Evolutionary conservation across 352 stramenopile genomes (phyloP), one percentile per base, ranked within the genome.

Genomic region (Phytophthora idaei): DNA sequence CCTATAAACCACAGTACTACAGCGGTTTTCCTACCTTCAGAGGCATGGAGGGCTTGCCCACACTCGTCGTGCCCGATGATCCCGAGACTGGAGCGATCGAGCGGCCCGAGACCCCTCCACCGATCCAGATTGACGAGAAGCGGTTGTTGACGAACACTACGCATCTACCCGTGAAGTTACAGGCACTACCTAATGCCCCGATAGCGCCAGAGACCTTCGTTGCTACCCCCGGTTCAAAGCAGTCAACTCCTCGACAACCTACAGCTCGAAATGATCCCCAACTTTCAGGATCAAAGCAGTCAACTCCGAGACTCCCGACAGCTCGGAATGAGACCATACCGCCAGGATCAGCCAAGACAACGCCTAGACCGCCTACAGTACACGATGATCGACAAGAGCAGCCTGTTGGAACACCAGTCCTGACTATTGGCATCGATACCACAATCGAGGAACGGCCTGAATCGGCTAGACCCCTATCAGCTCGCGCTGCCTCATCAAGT

Each of bases 21-120:
- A 21, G 15, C 12, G 6, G 51, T 36, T 48, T 25, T 7, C 59
- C 49, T 0, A 57, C 14, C 31, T 46, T 47, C 11, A 21, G 39
- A 57, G 17, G 17, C 25, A 76, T 76, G 68, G 68, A 76, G 34
- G 63, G 44, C 5, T 32, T 90, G 34, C 81, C 84, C 21, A 89
- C 81, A 57, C 75, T 92, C 29, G 85, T 90, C 21, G 84, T 92
- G 28, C 84, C 84, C 2, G 81, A 90, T 49, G 84, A 92, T 45
- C 84, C 84, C 4, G 60, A 84, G 53, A 86, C 71, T 9, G 84
- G 84, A 11, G 77, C 61, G 15, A 92, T 92, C 41, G 81, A 90
- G 70, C 76, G 78, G n/a, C 81, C 80, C 42, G 76, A 79, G 73
- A 89, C 84, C 5, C 80, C 76, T 9, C 76, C 73, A 17, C 76